These are phyloP conservation scores for Debaryomyces subglobosus DNA, from an alignment of 1,139 yeast genomes.

Conservation along the genomic window DNA sequence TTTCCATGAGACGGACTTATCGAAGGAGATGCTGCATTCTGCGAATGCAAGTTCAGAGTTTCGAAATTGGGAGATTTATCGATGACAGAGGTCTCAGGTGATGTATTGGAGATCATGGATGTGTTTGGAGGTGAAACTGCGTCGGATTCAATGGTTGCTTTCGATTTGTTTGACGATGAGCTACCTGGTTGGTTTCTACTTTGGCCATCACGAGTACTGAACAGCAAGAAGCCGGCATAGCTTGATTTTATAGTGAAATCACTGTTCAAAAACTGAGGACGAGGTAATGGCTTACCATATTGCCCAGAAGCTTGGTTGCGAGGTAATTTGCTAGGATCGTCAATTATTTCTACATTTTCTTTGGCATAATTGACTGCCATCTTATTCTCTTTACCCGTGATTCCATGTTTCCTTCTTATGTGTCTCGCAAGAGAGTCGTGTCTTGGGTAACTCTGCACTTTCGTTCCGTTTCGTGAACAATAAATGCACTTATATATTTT, in stretches of 20 bases:
- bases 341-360: slow-evolving; percentile 44
- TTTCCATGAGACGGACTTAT: not conserved
- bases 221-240: slow-evolving; percentile 37
- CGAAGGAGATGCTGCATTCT: not conserved
- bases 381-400: slow-evolving; percentile 50
- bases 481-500: slow-evolving; percentile 48
- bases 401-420: slow-evolving; percentile 49
- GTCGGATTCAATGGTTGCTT: not conserved
- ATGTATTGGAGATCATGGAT: not conserved
- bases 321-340: slow-evolving; percentile 23
- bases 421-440: slow-evolving; percentile 52
- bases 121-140: not conserved
- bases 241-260: slow-evolving; percentile 35
- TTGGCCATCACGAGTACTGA: slow-evolving; percentile 22
- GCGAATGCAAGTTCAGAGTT: not conserved
- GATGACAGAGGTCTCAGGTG: not conserved
- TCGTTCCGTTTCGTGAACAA: slow-evolving; percentile 41
- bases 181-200: slow-evolving; percentile 66
- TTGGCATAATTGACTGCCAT: slow-evolving; percentile 53
- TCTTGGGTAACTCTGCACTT: slow-evolving; percentile 48
- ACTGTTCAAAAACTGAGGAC: slow-evolving; percentile 33
- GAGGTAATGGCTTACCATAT: slow-evolving; percentile 32
- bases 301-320: slow-evolving; percentile 4
- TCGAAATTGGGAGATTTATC: slow-evolving; percentile 3
- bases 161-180: slow-evolving; percentile 84